Evolutionary conservation across 2,329 filamentous ascomycete genomes (phyloP).

Genomic region (Penicillium sp.): DNA sequence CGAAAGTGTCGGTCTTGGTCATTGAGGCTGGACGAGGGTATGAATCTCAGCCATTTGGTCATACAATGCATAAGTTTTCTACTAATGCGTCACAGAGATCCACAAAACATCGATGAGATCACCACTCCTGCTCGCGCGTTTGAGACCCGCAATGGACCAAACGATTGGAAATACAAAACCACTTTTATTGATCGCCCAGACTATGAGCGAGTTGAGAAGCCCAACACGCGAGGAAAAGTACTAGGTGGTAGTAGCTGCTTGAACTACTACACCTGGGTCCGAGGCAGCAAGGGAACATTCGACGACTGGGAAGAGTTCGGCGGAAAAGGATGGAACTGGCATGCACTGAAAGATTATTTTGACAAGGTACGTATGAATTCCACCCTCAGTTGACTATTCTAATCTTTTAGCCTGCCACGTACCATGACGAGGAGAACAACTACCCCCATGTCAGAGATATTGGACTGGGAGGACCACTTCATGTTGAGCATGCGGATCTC

Average conservation of each 20-base stretch:
- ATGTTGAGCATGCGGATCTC: conserved; percentile 55
- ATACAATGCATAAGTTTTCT: neutral
- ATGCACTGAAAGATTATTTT: conserved; percentile 48
- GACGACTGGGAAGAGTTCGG: conserved; percentile 50
- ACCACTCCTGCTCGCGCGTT: conserved; percentile 58
- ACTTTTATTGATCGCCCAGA: conserved; percentile 60
- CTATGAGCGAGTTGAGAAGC: conserved; percentile 62
- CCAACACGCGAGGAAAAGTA: conserved; percentile 60
- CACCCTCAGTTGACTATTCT: neutral
- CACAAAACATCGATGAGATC: conserved; percentile 52
- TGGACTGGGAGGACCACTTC: conserved; percentile 52
- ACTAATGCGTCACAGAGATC: conserved; percentile 33
- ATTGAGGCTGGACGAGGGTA: conserved; percentile 22
- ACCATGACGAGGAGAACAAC: conserved; percentile 54
- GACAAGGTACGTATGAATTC: conserved; percentile 46
- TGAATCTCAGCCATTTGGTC: neutral
- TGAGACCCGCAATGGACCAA: conserved; percentile 54
- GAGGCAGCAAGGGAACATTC: conserved; percentile 57
- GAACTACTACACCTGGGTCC: conserved; percentile 66
- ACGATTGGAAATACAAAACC: conserved; percentile 63
- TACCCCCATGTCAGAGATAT: conserved; percentile 51
- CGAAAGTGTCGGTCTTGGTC: conserved; percentile 38
- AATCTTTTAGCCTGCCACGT: conserved; percentile 41
- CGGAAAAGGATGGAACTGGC: conserved; percentile 56
- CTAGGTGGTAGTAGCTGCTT: conserved; percentile 59